phyloP scores from a whole-genome alignment of 345 rosid species.

The Euclidium syriacum region DNA sequence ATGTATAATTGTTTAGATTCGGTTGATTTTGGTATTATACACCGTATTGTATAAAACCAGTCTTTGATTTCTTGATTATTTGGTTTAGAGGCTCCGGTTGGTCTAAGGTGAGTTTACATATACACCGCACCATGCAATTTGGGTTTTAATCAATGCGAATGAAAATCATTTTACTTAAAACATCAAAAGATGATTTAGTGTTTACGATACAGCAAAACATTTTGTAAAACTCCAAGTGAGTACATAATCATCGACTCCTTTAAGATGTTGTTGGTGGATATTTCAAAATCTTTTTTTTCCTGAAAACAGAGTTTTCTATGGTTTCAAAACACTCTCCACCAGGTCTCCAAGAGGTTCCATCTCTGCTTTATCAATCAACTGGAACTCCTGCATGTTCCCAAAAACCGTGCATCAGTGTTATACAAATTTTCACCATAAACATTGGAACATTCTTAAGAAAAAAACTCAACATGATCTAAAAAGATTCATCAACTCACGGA shows the following conservation, averaged over 20 bases:
- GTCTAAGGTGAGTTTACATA: no score
- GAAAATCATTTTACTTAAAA: no score
- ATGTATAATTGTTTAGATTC: no score
- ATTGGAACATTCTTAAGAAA: not conserved
- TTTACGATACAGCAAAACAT: not conserved
- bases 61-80: no score
- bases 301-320: not conserved
- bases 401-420: not conserved
- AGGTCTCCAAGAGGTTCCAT: not conserved
- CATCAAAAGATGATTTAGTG: not conserved
- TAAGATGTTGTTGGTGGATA: not conserved
- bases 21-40: no score
- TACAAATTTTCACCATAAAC: not conserved
- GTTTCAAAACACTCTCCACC: not conserved
- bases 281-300: not conserved
- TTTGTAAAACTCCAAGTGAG: not conserved
- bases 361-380: slow-evolving; percentile 5
- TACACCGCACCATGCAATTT: no score
- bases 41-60: no score
- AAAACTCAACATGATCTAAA: not conserved
- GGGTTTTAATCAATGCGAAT: no score
- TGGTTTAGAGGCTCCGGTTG: no score
- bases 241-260: not conserved
- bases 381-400: slow-evolving; percentile 14
- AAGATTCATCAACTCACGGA: slow-evolving; percentile 46